phyloP scores from a whole-genome alignment of 2,329 filamentous ascomycete genomes.

The Hypoxylon sp. region DNA sequence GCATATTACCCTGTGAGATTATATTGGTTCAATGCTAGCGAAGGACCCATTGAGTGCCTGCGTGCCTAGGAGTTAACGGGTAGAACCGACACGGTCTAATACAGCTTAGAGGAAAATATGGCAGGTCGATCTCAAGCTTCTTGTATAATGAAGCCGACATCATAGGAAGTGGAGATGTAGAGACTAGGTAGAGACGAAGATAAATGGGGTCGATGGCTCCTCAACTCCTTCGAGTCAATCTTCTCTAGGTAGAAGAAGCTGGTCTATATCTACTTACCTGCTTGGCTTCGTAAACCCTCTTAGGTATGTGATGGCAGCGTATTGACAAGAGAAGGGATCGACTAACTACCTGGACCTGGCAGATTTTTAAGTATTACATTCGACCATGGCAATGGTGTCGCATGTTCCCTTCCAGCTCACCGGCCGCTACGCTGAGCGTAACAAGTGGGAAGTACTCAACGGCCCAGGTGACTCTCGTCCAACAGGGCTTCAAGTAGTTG shows the following conservation, averaged over 20 bases:
- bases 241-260: neutral
- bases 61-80: conserved; percentile 14
- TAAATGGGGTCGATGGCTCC: neutral
- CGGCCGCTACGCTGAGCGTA: conserved; percentile 46
- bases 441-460: conserved; percentile 45
- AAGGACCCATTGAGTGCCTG: conserved; percentile 1
- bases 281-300: neutral
- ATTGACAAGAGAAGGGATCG: neutral
- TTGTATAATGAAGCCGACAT: neutral
- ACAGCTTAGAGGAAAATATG: neutral
- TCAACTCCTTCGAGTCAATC: neutral
- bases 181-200: neutral
- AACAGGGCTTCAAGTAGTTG: conserved; percentile 57
- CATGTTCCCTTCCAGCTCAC: conserved; percentile 44
- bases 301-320: neutral
- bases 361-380: neutral
- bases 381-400: conserved; percentile 34
- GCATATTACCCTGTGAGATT: neutral
- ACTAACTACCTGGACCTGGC: neutral
- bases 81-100: conserved; percentile 3
- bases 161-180: neutral
- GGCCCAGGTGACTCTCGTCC: conserved; percentile 58
- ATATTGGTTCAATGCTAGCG: conserved; percentile 16
- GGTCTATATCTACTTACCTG: neutral
- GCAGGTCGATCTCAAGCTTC: neutral